Conservation (phyloP, 2,329 filamentous ascomycete genomes). For the Rasamsonia emersonii region DNA sequence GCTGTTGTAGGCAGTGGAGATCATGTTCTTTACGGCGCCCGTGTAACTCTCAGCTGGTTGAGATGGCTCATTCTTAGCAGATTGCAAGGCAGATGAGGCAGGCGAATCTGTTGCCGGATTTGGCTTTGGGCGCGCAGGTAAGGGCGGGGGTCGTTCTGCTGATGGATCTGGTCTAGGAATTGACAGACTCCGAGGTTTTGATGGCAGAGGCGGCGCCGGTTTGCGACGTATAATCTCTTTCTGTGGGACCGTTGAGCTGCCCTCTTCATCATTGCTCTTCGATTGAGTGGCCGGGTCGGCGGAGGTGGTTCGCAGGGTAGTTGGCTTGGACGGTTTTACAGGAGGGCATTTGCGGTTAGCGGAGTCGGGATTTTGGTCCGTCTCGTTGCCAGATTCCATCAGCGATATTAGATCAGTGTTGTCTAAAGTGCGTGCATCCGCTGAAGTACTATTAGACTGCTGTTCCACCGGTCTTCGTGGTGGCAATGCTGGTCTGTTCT, state of each 20-base stretch:
- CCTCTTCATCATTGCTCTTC: conserved; percentile 5
- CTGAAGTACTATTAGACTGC: conserved; percentile 7
- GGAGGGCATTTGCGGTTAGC: conserved; percentile 23
- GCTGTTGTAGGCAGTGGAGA: conserved; percentile 12
- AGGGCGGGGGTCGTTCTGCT: conserved; percentile 16
- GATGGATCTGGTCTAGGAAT: conserved; percentile 12
- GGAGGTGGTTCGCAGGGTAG: conserved; percentile 28
- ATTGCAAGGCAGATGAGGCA: not conserved
- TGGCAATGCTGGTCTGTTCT: conserved; percentile 30
- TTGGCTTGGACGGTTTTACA: conserved; percentile 38
- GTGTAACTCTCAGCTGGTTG: conserved; percentile 11
- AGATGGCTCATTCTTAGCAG: not conserved
- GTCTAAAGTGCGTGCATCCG: conserved; percentile 17
- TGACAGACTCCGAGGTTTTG: conserved; percentile 22
- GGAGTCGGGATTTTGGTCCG: conserved; percentile 9
- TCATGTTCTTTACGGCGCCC: conserved; percentile 10
- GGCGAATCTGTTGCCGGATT: not conserved
- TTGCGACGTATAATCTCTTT: conserved; percentile 26
- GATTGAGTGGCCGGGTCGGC: conserved; percentile 13
- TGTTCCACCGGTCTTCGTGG: conserved; percentile 25
- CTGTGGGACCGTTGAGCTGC: conserved; percentile 4
- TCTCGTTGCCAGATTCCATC: conserved; percentile 21
- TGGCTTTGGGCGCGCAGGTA: conserved; percentile 15
- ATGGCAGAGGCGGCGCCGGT: conserved; percentile 28
- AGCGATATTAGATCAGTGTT: conserved; percentile 33